Evolutionary conservation across 306 rosid genomes (phyloP).

Genomic region (Styphnolobium japonicum): DNA sequence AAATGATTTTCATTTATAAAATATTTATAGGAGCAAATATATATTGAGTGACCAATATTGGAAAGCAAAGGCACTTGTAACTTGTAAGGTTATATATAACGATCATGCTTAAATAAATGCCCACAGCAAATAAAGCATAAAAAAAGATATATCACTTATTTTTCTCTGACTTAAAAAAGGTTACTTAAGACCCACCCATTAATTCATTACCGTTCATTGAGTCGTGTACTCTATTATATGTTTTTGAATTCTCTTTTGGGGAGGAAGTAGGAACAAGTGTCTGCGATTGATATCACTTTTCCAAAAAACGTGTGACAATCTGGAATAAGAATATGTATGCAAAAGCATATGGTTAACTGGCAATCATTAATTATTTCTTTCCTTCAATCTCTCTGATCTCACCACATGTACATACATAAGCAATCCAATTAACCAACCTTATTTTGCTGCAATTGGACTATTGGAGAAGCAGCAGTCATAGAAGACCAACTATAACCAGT

Average conservation of each 20-base stretch:
- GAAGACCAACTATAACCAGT: not conserved
- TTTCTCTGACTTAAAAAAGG: not conserved
- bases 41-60: not conserved
- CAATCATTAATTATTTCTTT: not conserved
- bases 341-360: not conserved
- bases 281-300: not conserved
- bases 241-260: not conserved
- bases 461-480: not conserved
- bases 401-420: not conserved
- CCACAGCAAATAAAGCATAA: not conserved
- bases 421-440: not conserved
- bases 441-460: not conserved
- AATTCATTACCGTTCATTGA: not conserved
- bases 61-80: not conserved
- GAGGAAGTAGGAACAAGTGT: not conserved
- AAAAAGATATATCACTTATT: no score
- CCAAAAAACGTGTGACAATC: slow-evolving; percentile 21
- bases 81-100: no score
- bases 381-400: not conserved
- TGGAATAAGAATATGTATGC: slow-evolving; percentile 22
- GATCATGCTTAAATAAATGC: not conserved
- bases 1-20: not conserved
- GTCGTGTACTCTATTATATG: not conserved
- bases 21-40: not conserved
- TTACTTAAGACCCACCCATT: not conserved